Conservation (phyloP, 2,329 filamentous ascomycete species). For the Dactylonectria macrodidyma region DNA sequence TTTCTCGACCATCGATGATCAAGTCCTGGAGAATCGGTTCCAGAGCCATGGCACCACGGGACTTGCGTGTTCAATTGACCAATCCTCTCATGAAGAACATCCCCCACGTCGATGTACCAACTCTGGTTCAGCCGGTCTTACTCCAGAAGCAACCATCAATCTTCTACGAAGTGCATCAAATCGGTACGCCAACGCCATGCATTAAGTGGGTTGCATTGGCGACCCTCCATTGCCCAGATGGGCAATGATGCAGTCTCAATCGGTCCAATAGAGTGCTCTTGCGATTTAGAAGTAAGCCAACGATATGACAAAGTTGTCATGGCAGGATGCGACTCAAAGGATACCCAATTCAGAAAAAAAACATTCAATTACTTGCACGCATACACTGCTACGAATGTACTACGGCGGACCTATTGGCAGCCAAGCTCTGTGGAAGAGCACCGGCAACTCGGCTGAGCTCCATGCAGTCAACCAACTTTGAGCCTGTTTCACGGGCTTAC, state of each 20-base stretch:
- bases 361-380: neutral
- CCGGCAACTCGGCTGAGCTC: conserved; percentile 19
- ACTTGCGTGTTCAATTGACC: neutral
- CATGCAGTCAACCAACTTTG: conserved; percentile 4
- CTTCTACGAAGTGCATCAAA: neutral
- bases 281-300: neutral
- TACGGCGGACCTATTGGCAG: too few relatives aligned
- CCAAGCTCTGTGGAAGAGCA: neutral
- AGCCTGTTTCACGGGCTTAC: conserved; percentile 20
- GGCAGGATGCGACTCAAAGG: neutral
- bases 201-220: neutral
- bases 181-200: neutral
- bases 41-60: neutral
- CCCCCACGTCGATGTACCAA: neutral
- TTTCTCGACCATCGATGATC: neutral
- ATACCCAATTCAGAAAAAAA: neutral
- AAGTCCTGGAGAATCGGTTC: neutral
- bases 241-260: neutral
- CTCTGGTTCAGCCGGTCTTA: neutral
- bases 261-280: neutral
- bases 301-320: neutral
- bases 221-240: neutral
- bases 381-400: neutral
- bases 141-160: neutral
- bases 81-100: neutral